Evolutionary conservation across 371 early-diverging fungal genomes (phyloP), one percentile per base, ranked within the genome.

Genomic region (Chytridiales sp.): DNA sequence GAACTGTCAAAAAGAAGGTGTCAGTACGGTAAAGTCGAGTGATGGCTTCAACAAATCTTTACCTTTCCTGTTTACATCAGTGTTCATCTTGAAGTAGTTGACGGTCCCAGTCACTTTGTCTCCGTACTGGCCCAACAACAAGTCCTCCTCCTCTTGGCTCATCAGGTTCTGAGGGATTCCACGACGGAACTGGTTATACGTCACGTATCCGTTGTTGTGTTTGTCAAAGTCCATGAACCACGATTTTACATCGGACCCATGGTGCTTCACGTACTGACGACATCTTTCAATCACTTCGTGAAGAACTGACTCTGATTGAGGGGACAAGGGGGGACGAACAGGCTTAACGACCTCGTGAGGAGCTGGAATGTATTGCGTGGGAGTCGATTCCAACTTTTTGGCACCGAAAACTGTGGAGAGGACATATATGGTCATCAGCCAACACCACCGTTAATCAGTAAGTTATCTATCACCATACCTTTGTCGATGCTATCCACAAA

Each of bases 221-320:
- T 73, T 73, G 58, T 81, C 81, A 69, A 79, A 81, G 52, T 81
- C 79, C 15, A 60, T 67, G 66, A 77, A 81, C 77, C 78, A 81
- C 9, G 75, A 66, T 57, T 81, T 81, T 24, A 78, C 72, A 52
- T 81, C 80, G 11, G 66, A 63, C 1, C 81, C 81, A 49, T 81
- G 81, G 53, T 75, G 72, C 44, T 76, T 72, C n/a, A 72, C 75
- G 50, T 68, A 81, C 9, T 70, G 54, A 17, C 66, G 59, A 1
- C 79, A 56, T 1, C 69, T 55, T 3, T 65, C 65, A 22, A 79
- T 70, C 21, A 78, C 49, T 6, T 69, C 68, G 9, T 66, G 68
- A 1, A 78, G 53, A 2, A 42, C n/a, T 0, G 26, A 35, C 44
- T 69, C 67, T 9, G 74, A 68, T 3, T 56, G 35, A 1, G 77